Base-by-base conservation (phyloP, 2,329 filamentous ascomycete species). In the Venturia pyrina region DNA sequence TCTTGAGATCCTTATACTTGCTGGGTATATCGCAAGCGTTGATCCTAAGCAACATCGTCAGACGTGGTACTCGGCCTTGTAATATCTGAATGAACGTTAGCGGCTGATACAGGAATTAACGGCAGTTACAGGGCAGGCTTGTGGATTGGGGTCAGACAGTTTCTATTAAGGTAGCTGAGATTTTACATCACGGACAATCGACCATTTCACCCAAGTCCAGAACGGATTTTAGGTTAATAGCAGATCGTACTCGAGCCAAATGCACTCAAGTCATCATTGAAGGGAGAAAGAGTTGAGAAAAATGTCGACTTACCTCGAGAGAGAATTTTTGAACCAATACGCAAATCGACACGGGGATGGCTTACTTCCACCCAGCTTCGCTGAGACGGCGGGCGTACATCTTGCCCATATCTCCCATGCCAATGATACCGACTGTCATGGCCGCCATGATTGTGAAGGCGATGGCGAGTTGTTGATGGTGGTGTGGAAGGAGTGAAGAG, bases 191-290 rank as follows among this genome's bases (percentile, higher is more conserved):
- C 86, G 85, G 93, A 96, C 88, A 85, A 84, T 82, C 81, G 80
- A 80, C 81, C 77, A 78, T 80, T 76, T 70, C 74, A 72, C 80
- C 79, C 79, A 80, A 80, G 78, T 82, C 89, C 91, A 93, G 85
- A 89, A 96, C 87, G 89, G 88, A 82, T 79, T 80, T 79, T 82
- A 82, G 81, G 81, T 78, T 78, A 73, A 78, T 79, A 80, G 82
- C 81, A 11, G 79, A 82, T 87, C 86, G 92, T 96, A 84, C 93
- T 98, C 93, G 91, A 98, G 93, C 93, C 93, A 98, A 98, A 98
- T 98, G 93, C 93, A 93, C 93, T 98, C 93, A 93, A 91, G 93
- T 98, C 93, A 98, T 98, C 93, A 96, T 92, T 76, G 77, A 77
- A 78, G 66, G 68, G 67, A 50, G 43, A 43, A 40, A 17, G 50